These are phyloP conservation scores for Saccharum spontaneum DNA, from an alignment of 176 grass and related monocot species.

Conservation along the genomic window DNA sequence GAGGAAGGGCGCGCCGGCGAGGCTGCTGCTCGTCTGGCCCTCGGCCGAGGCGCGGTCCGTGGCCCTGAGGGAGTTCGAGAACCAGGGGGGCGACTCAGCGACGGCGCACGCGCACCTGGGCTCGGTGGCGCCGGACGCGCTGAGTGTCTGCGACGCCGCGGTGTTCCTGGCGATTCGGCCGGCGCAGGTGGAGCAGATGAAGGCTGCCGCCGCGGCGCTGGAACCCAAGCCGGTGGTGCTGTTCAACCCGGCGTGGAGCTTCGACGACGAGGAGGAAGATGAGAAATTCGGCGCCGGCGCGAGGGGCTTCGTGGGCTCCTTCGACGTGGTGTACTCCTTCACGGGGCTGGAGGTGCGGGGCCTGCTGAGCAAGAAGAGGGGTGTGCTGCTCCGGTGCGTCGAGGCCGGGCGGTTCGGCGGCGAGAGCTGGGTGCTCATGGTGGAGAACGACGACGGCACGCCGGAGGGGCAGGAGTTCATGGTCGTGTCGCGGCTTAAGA, in stretches of 20 bases:
- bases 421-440: constrained; percentile 84
- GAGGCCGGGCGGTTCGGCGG: constrained; percentile 63
- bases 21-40: constrained; percentile 61
- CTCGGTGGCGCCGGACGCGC: constrained; percentile 29
- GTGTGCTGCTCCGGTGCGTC: constrained; percentile 61
- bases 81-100: background rate
- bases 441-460: constrained; percentile 51
- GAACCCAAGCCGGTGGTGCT: constrained; percentile 64
- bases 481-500: constrained; percentile 69
- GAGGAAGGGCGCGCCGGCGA: constrained; percentile 46
- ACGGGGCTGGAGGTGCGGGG: constrained; percentile 85
- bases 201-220: constrained; percentile 25
- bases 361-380: constrained; percentile 69
- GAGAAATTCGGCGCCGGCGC: constrained; percentile 39
- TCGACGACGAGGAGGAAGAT: constrained; percentile 72
- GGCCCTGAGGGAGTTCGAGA: constrained; percentile 39
- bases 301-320: constrained; percentile 59
- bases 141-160: constrained; percentile 50
- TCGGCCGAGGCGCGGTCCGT: constrained; percentile 31
- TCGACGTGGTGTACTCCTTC: constrained; percentile 93
- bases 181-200: constrained; percentile 62
- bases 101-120: constrained; percentile 49
- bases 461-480: constrained; percentile 41
- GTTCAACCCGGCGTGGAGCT: constrained; percentile 93
- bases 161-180: constrained; percentile 50